Percentiles rank a stretch among this genome's conserved stretches.
phyloP scores from a whole-genome alignment of 371 early-diverging fungal genomes.

The Mucor saturninus region DNA sequence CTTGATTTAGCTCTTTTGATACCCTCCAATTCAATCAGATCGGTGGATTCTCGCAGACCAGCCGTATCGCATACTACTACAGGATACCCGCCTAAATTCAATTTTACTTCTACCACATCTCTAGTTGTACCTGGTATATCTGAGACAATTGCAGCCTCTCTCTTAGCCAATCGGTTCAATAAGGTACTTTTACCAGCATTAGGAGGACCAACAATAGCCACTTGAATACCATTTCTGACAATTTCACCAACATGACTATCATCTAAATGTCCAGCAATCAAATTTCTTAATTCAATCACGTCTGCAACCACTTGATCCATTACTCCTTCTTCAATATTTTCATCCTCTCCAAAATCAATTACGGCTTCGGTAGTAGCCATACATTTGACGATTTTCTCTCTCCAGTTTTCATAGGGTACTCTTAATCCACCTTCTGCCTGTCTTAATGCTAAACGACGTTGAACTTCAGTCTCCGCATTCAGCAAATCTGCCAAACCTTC shows the following conservation, averaged over 20 bases:
- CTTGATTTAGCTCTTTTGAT: constrained; percentile 66
- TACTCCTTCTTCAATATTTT: constrained; percentile 77
- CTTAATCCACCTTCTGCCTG: constrained; percentile 77
- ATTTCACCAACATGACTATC: constrained; percentile 79
- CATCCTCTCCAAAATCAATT: constrained; percentile 88
- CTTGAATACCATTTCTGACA: constrained; percentile 71
- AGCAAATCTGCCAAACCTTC: constrained; percentile 83
- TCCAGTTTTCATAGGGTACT: constrained; percentile 69
- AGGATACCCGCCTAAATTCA: constrained; percentile 81
- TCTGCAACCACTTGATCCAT: constrained; percentile 41
- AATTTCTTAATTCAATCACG: constrained; percentile 24
- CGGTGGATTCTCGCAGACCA: constrained; percentile 68
- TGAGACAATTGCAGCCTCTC: constrained; percentile 84
- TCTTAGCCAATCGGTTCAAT: constrained; percentile 71
- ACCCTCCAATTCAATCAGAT: constrained; percentile 78
- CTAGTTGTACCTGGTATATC: constrained; percentile 82
- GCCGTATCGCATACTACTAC: constrained; percentile 81
- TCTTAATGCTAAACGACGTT: constrained; percentile 69
- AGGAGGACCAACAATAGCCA: constrained; percentile 80
- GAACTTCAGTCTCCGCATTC: constrained; percentile 85
- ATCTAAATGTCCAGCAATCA: constrained; percentile 60
- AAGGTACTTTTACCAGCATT: constrained; percentile 86
- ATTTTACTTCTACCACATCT: constrained; percentile 75
- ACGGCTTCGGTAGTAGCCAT: constrained; percentile 78
- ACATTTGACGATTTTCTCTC: constrained; percentile 59